phyloP scores from a whole-genome alignment of 2,329 filamentous ascomycete species.

The Talaromyces pinophilus region DNA sequence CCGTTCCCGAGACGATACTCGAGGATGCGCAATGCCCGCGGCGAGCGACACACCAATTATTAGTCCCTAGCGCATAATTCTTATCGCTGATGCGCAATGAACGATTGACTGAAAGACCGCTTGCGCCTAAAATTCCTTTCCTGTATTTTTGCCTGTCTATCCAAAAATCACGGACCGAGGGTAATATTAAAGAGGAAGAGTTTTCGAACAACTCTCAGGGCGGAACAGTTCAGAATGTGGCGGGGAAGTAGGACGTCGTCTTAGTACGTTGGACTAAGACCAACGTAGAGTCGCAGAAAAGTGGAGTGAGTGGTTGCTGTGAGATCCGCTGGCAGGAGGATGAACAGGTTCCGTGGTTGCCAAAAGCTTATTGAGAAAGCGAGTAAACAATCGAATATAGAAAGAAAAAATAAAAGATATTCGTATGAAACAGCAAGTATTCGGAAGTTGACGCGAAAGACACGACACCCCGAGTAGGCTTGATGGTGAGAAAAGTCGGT shows the following conservation, averaged over 20 bases:
- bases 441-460: background rate
- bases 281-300: conserved; percentile 14
- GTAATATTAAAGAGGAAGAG: conserved; percentile 5
- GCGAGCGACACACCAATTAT: conserved; percentile 28
- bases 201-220: background rate
- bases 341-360: conserved; percentile 6
- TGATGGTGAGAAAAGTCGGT: conserved; percentile 4
- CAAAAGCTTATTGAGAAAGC: conserved; percentile 5
- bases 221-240: conserved; percentile 16
- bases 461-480: background rate
- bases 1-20: conserved; percentile 35
- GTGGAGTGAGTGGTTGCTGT: conserved; percentile 4
- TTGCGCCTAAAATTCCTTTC: background rate
- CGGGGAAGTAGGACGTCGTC: conserved; percentile 13
- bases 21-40: conserved; percentile 42
- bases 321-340: conserved; percentile 8
- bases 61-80: conserved; percentile 44
- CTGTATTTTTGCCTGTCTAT: background rate
- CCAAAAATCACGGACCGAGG: background rate
- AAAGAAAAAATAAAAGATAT: background rate
- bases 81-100: conserved; percentile 21
- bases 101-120: conserved; percentile 19
- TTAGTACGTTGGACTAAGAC: conserved; percentile 9
- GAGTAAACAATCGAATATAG: background rate
- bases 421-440: background rate